A percentile compares a stretch with the other conserved stretches of the same genome.
phyloP scores from a whole-genome alignment of 345 rosid species.

The Geranium brycei region DNA sequence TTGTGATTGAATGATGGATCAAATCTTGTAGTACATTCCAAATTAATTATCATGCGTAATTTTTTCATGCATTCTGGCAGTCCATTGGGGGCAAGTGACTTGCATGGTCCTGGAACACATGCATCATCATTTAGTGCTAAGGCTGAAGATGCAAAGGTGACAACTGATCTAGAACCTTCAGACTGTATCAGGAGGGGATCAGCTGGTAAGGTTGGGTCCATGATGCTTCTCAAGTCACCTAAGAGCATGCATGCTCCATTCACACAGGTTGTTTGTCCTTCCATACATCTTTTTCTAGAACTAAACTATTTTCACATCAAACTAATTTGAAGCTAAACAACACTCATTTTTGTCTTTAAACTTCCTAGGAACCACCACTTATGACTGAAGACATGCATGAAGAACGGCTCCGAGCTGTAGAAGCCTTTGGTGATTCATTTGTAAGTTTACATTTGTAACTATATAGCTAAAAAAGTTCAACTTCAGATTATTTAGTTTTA shows the following conservation, averaged over 20 bases:
- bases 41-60: constrained; percentile 1
- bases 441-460: constrained; percentile 35
- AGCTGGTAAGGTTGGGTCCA: constrained; percentile 66
- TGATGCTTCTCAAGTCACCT: constrained; percentile 72
- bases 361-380: constrained; percentile 63
- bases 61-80: constrained; percentile 19
- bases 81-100: constrained; percentile 16
- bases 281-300: constrained; percentile 8
- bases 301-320: background rate
- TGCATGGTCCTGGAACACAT: constrained; percentile 13
- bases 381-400: constrained; percentile 99
- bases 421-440: constrained; percentile 69
- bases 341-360: background rate
- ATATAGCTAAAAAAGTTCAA: constrained; percentile 4
- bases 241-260: constrained; percentile 90
- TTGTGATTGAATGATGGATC: too few relatives aligned
- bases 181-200: constrained; percentile 61
- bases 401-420: constrained; percentile 85
- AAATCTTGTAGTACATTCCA: background rate
- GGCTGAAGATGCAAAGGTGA: constrained; percentile 16
- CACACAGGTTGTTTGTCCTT: constrained; percentile 51
- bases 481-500: background rate
- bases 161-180: constrained; percentile 27
- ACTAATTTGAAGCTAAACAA: background rate
- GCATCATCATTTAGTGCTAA: constrained; percentile 14